Evolutionary conservation across 371 early-diverging fungal genomes (phyloP), one percentile per base, ranked within the genome.

Genomic region (Rhizopus arrhizus): DNA sequence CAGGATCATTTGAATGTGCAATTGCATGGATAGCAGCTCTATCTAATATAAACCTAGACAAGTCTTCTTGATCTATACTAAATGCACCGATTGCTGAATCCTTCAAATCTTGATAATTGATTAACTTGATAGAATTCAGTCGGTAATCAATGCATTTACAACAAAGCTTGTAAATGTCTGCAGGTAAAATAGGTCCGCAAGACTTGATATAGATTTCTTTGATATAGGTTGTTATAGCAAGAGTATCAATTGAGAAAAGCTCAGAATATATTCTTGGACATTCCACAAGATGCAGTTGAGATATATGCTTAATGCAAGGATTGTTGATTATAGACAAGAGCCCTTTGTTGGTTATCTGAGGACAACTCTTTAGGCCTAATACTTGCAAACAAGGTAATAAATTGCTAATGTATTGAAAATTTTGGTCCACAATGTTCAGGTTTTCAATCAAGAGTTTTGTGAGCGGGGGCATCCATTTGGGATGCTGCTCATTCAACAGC

Each of bases 1-100:
- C 34, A 5, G 55, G 40, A 32, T 64, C 45, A 7, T 50, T 60
- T 2, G 62, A 40, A 32, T 66, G 56, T 3, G 61, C 62, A 8
- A 76, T 13, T 0, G 66, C 69, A 38, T 65, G 65, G 9, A 76
- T 73, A 0, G 49, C 53, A 2, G 11, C 9, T 5, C 60, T 42
- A 35, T 66, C 58, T 5, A 76, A 50, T 2, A 53, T 49, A 11
- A 65, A 35, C 10, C 31, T 15, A 3, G 16, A 6, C 9, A 8
- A 22, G 40, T 11, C 16, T 12, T n/a, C 22, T 5, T 7, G 31
- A 3, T 22, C 13, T 28, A 51, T 35, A 38, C 47, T 57, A 13
- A 60, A 69, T 3, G 33, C 32, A 1, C 58, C 59, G 40, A 52
- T 62, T 1, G 53, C 46, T 0, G 43, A 53, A 0, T 46, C 13